A percentile compares a stretch with the other conserved stretches of the same genome.
Conservation (phyloP, 176 grass and related monocot species). For the Thinopyrum elongatum region DNA sequence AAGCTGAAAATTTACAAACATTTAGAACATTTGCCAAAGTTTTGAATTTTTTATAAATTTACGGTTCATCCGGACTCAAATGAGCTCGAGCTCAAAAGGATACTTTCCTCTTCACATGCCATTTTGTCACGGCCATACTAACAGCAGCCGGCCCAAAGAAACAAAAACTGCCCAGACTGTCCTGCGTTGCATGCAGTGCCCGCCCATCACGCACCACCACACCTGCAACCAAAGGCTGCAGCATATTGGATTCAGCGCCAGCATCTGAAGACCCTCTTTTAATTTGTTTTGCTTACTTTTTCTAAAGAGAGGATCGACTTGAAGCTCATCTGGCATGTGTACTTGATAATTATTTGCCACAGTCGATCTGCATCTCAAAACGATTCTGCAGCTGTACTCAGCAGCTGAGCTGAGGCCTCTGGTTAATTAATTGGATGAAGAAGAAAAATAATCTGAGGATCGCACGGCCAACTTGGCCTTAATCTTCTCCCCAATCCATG, state of each 20-base stretch:
- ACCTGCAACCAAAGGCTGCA: neutral
- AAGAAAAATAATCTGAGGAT: neutral
- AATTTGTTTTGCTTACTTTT: too few relatives aligned
- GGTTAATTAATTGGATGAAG: neutral
- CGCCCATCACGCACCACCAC: neutral
- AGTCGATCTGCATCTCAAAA: conserved; percentile 32
- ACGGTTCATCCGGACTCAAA: too few relatives aligned
- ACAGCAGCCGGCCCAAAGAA: too few relatives aligned
- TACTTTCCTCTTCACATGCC: too few relatives aligned
- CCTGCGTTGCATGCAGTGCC: too few relatives aligned
- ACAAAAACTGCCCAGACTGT: neutral
- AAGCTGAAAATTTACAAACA: too few relatives aligned
- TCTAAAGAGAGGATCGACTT: neutral
- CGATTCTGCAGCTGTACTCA: neutral
- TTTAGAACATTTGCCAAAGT: too few relatives aligned
- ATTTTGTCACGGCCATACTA: too few relatives aligned
- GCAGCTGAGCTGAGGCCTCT: neutral
- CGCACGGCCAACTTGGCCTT: conserved; percentile 12
- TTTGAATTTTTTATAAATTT: too few relatives aligned
- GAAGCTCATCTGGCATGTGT: neutral
- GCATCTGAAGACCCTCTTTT: neutral
- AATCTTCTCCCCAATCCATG: neutral
- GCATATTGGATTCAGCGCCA: neutral
- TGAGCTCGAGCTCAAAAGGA: too few relatives aligned
- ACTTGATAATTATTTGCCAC: neutral